Percentiles rank a stretch among this genome's conserved stretches.
phyloP scores from a whole-genome alignment of 805 yeast genomes.

The Kluyveromyces dobzhanskii region DNA sequence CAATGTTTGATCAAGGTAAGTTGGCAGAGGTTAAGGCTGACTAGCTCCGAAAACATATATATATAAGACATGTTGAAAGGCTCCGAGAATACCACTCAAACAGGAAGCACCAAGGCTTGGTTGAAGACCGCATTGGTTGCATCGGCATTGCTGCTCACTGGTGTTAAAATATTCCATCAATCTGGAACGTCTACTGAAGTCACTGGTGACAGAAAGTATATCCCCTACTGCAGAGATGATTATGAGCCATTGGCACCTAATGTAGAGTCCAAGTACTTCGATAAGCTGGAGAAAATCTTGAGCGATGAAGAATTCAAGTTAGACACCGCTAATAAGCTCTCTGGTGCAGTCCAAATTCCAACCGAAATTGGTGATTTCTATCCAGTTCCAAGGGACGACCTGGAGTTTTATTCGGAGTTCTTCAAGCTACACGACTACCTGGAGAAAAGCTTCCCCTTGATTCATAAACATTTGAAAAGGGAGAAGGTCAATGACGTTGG shows the following conservation, averaged over 20 bases:
- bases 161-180: neutral
- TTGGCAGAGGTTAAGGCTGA: no score
- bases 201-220: neutral
- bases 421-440: conserved; percentile 41
- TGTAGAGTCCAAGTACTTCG: neutral
- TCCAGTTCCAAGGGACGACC: conserved; percentile 36
- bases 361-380: conserved; percentile 46
- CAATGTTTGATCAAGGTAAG: no score
- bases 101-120: neutral
- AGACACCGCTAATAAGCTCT: conserved; percentile 24
- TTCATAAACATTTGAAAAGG: conserved; percentile 35
- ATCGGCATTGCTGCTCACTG: neutral
- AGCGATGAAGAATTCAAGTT: conserved; percentile 28
- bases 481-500: conserved; percentile 49
- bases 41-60: no score
- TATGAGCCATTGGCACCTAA: conserved; percentile 2
- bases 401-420: conserved; percentile 38
- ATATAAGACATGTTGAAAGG: no score
- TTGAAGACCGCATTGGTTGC: neutral
- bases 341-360: conserved; percentile 47
- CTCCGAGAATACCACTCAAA: no score
- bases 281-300: conserved; percentile 5
- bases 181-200: neutral
- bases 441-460: conserved; percentile 40
- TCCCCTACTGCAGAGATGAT: conserved; percentile 3